Evolutionary conservation across 768 basidiomycete species (phyloP).

Genomic region (Thelephora ganbajun): DNA sequence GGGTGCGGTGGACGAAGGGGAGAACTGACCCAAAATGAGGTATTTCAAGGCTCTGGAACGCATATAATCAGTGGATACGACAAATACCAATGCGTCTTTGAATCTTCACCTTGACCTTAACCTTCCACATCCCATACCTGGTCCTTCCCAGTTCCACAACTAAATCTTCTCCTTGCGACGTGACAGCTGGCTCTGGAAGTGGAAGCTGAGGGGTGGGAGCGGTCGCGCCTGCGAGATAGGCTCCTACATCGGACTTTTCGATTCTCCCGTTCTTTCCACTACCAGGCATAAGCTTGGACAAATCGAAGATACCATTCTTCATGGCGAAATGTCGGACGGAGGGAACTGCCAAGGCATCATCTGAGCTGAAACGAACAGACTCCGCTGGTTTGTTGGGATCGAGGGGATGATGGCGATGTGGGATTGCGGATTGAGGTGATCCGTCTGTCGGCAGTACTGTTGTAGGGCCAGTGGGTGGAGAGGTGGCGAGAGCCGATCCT

Average conservation of each 20-base stretch:
- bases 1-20: too few relatives aligned
- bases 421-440: too few relatives aligned
- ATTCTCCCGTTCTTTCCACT: slow-evolving; percentile 66
- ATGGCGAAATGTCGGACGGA: slow-evolving; percentile 70
- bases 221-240: slow-evolving; percentile 25
- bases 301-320: slow-evolving; percentile 40
- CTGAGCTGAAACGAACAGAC: slow-evolving; percentile 5
- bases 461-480: too few relatives aligned
- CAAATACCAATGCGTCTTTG: background rate
- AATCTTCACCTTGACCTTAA: slow-evolving; percentile 59
- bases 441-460: too few relatives aligned
- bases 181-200: background rate
- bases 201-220: slow-evolving; percentile 4
- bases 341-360: slow-evolving; percentile 52
- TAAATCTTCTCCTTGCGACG: slow-evolving; percentile 24
- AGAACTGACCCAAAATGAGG: slow-evolving; percentile 63
- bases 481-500: too few relatives aligned
- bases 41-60: slow-evolving; percentile 58
- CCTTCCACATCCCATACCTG: slow-evolving; percentile 78
- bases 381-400: slow-evolving; percentile 36
- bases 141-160: slow-evolving; percentile 66
- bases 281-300: slow-evolving; percentile 42
- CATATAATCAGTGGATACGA: background rate
- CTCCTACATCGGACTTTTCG: slow-evolving; percentile 61
- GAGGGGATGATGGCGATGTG: slow-evolving; percentile 38